Evolutionary conservation across 192 early-diverging fungal species (phyloP), one percentile per base, ranked within the genome.

Genomic region (Coemansia sp.): DNA sequence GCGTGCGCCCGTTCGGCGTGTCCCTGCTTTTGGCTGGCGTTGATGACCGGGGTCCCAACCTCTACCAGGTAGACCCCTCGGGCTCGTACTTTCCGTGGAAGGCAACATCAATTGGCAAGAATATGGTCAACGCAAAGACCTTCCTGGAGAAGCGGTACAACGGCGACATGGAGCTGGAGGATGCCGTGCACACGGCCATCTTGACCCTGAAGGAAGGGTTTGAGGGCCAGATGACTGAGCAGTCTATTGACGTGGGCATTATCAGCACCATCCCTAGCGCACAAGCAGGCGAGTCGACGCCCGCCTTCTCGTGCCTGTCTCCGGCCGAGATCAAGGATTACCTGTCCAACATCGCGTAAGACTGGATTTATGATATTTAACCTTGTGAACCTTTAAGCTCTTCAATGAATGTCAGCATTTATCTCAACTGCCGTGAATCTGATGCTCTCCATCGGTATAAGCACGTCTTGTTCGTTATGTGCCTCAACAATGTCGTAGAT

Each of bases 41-140:
- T 48, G 97, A 99, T 72, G 92, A 95, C 36, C 85, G 83, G 61
- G 95, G 95, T 12, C 93, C 93, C 21, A 86, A 89, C 20, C 86
- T 99, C 55, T 99, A 99, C 85, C 97, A 99, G 82, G 95, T 99
- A 8, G 97, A 99, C 77, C 97, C 97, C 2, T 96, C 96, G 57
- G 97, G 97, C 41, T 95, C 94, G 31, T 99, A 95, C 86, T 99
- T 90, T 82, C 91, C 94, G 18, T 99, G 97, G 97, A 98, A 98
- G 84, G 97, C 96, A 14, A 94, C 92, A 26, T 95, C 96, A 1
- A 97, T 98, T 55, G 97, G 97, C 55, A 99, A 99, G 77, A 98
- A 99, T 83, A 98, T 98, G 96, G 82, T 96, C 63, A 99, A 98
- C 79, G 94, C 97, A 64, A 98, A 98, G 87, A 98, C 95, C 3